A percentile compares a stretch with the other conserved stretches of the same genome.
phyloP scores from a whole-genome alignment of 2,329 filamentous ascomycete genomes.

The Hysterium pulicare region DNA sequence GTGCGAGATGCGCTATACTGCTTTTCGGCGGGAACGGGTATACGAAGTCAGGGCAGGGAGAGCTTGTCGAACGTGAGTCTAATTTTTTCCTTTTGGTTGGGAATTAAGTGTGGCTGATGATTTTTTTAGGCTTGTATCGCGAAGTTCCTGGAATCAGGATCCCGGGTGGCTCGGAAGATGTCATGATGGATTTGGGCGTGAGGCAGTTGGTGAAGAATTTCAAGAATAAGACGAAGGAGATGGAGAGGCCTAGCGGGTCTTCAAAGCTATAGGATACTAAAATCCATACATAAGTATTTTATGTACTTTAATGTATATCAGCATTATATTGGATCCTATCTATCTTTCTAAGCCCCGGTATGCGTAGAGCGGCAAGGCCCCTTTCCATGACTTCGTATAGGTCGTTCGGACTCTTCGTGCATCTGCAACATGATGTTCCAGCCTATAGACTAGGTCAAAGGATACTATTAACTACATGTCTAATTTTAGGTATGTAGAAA shows the following conservation, averaged over 20 bases:
- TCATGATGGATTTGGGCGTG: conserved; percentile 67
- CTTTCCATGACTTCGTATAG: too few species aligned
- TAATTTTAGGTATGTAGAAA: too few species aligned
- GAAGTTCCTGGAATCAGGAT: conserved; percentile 61
- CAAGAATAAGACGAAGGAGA: conserved; percentile 53
- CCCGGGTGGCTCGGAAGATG: conserved; percentile 69
- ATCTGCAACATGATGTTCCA: too few species aligned
- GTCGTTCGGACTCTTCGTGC: too few species aligned
- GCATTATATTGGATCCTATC: too few species aligned
- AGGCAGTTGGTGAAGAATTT: conserved; percentile 70
- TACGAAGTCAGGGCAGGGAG: conserved; percentile 66
- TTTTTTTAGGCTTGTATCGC: conserved; percentile 53
- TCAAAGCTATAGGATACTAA: conserved; percentile 41
- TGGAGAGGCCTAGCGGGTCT: conserved; percentile 43
- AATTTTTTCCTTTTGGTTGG: neutral
- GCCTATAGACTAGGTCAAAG: too few species aligned
- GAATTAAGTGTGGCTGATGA: conserved; percentile 11
- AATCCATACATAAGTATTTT: too few species aligned
- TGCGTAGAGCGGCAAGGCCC: too few species aligned
- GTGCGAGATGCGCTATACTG: conserved; percentile 65
- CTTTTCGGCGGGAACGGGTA: conserved; percentile 74
- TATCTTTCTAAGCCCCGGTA: too few species aligned
- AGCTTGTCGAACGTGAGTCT: conserved; percentile 64
- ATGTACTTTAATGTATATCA: too few species aligned
- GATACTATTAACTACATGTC: too few species aligned